Conservation (phyloP, 495 filamentous ascomycete species). For the Podospora fimiseda region DNA sequence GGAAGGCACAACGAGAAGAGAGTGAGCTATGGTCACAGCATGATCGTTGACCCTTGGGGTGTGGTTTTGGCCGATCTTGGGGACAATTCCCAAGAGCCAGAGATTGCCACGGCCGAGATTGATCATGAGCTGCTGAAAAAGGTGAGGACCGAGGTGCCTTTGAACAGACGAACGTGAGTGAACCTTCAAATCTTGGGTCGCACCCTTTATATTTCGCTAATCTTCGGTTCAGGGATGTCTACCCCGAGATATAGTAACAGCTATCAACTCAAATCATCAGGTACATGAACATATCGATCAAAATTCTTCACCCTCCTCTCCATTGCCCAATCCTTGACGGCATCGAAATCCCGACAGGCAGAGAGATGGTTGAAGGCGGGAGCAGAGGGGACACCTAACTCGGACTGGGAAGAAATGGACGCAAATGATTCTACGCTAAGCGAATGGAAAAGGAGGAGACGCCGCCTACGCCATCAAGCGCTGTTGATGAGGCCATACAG, state of each 20-base stretch:
- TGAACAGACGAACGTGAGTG: slow-evolving; percentile 49
- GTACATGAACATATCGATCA: no score
- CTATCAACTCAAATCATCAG: no score
- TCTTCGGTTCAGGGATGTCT: slow-evolving; percentile 16
- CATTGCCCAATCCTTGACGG: no score
- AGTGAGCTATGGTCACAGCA: slow-evolving; percentile 79
- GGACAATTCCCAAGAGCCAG: slow-evolving; percentile 36
- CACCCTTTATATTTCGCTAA: not conserved
- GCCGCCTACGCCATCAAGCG: no score
- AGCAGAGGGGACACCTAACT: no score
- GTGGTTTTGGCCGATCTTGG: slow-evolving; percentile 59
- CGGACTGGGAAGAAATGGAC: no score
- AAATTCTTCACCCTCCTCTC: no score
- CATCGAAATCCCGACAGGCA: no score
- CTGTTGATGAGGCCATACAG: no score
- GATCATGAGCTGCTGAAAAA: slow-evolving; percentile 39
- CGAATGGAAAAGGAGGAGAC: no score
- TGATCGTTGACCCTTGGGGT: slow-evolving; percentile 88
- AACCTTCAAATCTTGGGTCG: not conserved
- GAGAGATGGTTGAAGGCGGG: no score
- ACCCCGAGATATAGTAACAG: slow-evolving; percentile 23
- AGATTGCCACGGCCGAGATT: slow-evolving; percentile 43
- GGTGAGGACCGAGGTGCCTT: slow-evolving; percentile 55
- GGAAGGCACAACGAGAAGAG: slow-evolving; percentile 66
- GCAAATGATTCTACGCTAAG: no score